These are phyloP conservation scores for Mallotus nudiflorus DNA, from an alignment of 345 rosid genomes.

Conservation along the genomic window DNA sequence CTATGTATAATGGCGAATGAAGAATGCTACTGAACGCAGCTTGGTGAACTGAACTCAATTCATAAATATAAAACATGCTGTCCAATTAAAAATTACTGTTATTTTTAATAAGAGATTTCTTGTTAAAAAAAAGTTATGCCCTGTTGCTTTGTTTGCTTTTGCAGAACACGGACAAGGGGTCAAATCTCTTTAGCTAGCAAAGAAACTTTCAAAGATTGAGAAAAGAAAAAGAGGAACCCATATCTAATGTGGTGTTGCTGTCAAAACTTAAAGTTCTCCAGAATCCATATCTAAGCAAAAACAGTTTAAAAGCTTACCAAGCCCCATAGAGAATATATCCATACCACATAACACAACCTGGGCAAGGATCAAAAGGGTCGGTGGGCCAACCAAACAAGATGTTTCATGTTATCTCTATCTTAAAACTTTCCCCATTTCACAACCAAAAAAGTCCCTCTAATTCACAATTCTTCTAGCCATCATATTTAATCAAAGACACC, in stretches of 20 bases:
- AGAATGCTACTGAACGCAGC: no score
- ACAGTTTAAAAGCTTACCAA: background rate
- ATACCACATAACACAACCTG: slow-evolving; percentile 7
- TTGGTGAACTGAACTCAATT: no score
- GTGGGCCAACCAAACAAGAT: slow-evolving; percentile 13
- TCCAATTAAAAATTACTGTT: no score
- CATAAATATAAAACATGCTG: no score
- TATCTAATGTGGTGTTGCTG: slow-evolving; percentile 4
- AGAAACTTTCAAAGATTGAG: no score
- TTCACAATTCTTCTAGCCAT: no score
- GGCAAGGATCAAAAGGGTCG: background rate
- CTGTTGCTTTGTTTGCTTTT: background rate
- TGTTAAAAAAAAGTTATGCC: no score
- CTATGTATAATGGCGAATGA: no score
- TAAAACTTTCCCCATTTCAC: no score
- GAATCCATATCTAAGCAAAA: slow-evolving; percentile 13
- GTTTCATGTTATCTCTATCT: background rate
- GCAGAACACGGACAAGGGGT: background rate
- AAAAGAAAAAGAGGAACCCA: background rate
- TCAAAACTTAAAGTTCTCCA: background rate
- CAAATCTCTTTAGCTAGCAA: background rate
- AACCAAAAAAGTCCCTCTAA: background rate
- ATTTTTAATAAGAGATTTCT: no score
- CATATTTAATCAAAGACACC: background rate
- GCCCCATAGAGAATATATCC: slow-evolving; percentile 21